These are phyloP conservation scores for Hydnum rufescens DNA, from an alignment of 768 basidiomycete species.

Conservation along the genomic window DNA sequence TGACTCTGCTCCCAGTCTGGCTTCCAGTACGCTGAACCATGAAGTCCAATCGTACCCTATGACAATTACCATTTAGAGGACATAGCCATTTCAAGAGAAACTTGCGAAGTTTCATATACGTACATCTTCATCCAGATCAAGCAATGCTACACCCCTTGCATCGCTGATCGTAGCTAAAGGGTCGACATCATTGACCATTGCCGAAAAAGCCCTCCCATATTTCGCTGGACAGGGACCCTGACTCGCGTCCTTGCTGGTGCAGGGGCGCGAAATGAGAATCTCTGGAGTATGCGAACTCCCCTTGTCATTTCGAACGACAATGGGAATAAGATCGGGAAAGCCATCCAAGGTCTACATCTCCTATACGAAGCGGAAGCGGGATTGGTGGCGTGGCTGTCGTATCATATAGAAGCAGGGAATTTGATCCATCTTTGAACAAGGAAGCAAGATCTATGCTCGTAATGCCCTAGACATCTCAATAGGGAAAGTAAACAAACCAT, in stretches of 20 bases:
- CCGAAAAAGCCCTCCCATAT: constrained; percentile 45
- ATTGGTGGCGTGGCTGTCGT: constrained; percentile 41
- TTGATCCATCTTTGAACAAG: constrained; percentile 27
- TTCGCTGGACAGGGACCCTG: no score
- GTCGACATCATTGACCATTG: constrained; percentile 34
- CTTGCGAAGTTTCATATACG: constrained; percentile 16
- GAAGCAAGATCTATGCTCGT: constrained; percentile 7
- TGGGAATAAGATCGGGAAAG: constrained; percentile 68
- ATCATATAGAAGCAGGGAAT: constrained; percentile 50
- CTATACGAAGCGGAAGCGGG: constrained; percentile 61
- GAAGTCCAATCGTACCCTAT: constrained; percentile 81
- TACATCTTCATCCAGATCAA: constrained; percentile 94
- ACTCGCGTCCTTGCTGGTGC: constrained; percentile 16
- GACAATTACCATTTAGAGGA: no score
- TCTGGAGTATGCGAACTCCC: constrained; percentile 26
- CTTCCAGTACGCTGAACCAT: constrained; percentile 67
- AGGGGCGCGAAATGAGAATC: constrained; percentile 44
- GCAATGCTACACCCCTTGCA: constrained; percentile 54
- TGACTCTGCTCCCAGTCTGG: constrained; percentile 26
- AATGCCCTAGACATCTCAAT: neutral
- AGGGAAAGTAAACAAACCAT: neutral
- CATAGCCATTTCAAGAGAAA: no score
- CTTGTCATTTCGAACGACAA: constrained; percentile 26
- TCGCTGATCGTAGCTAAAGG: constrained; percentile 49
- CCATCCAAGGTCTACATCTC: constrained; percentile 89